Conservation (phyloP, 768 basidiomycete genomes). For the Hysterangium stoloniferum region DNA sequence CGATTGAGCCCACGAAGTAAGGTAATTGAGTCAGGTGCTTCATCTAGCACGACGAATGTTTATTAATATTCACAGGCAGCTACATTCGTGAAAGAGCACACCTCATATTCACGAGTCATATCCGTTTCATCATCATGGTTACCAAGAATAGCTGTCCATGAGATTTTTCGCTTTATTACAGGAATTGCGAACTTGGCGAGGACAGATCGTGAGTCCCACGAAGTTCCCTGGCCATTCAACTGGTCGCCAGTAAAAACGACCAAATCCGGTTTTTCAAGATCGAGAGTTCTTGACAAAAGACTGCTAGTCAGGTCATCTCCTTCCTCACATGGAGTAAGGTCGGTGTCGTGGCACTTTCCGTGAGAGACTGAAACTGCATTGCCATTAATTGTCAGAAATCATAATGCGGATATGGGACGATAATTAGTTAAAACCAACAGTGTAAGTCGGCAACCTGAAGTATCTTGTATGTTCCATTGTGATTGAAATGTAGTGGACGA, state of each 20-base stretch:
- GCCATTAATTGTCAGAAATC: not conserved
- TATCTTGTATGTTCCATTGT: constrained; percentile 80
- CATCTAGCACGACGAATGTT: constrained; percentile 40
- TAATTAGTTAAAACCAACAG: constrained; percentile 25
- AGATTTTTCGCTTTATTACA: constrained; percentile 66
- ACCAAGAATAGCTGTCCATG: constrained; percentile 91
- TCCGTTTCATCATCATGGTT: constrained; percentile 88
- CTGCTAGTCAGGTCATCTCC: constrained; percentile 78
- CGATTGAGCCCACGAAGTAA: constrained; percentile 73
- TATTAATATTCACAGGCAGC: not conserved
- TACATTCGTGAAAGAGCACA: no score
- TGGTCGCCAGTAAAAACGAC: constrained; percentile 87
- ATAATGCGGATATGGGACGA: not conserved
- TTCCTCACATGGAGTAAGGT: constrained; percentile 39
- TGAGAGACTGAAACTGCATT: constrained; percentile 53
- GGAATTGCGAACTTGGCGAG: constrained; percentile 81
- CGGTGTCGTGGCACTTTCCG: constrained; percentile 71
- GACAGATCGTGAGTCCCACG: constrained; percentile 84
- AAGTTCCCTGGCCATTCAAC: constrained; percentile 82
- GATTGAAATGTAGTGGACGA: constrained; percentile 75
- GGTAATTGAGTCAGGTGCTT: constrained; percentile 66
- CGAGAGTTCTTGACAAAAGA: constrained; percentile 63
- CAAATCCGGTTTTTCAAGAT: constrained; percentile 79
- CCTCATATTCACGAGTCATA: constrained; percentile 33
- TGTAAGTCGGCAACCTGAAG: constrained; percentile 92